A percentile compares a stretch with the other conserved stretches of the same genome.
Conservation (phyloP, 164 flowering plant genomes). For the Akebia trifoliata region DNA sequence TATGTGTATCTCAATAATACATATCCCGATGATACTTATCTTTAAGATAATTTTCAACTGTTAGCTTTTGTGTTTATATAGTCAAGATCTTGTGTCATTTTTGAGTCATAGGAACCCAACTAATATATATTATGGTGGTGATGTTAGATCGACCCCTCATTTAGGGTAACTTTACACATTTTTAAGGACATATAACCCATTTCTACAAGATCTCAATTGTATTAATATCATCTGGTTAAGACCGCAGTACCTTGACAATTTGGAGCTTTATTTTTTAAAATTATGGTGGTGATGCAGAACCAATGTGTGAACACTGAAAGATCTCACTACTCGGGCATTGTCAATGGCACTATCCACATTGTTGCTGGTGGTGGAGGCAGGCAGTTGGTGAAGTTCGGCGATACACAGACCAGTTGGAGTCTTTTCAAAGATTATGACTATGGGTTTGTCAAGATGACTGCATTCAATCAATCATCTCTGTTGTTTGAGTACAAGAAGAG, state of each 20-base stretch:
- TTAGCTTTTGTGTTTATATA: too few relatives aligned
- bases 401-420: conserved; percentile 55
- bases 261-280: not conserved
- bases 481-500: conserved; percentile 89
- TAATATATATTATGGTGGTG: too few relatives aligned
- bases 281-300: conserved; percentile 38
- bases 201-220: not conserved
- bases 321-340: conserved; percentile 48
- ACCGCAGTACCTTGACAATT: not conserved
- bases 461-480: conserved; percentile 71
- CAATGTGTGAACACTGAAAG: conserved; percentile 55
- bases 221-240: too few relatives aligned
- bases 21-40: too few relatives aligned
- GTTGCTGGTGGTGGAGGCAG: conserved; percentile 85
- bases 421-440: conserved; percentile 52
- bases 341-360: conserved; percentile 79
- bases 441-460: conserved; percentile 84
- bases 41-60: too few relatives aligned
- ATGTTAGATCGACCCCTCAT: too few relatives aligned
- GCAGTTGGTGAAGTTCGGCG: conserved; percentile 47
- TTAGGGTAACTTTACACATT: too few relatives aligned
- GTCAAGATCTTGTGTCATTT: too few relatives aligned
- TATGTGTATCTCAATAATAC: too few relatives aligned
- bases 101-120: too few relatives aligned
- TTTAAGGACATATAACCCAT: too few relatives aligned